Conservation (phyloP, 306 rosid genomes). For the Castanospermum australe region DNA sequence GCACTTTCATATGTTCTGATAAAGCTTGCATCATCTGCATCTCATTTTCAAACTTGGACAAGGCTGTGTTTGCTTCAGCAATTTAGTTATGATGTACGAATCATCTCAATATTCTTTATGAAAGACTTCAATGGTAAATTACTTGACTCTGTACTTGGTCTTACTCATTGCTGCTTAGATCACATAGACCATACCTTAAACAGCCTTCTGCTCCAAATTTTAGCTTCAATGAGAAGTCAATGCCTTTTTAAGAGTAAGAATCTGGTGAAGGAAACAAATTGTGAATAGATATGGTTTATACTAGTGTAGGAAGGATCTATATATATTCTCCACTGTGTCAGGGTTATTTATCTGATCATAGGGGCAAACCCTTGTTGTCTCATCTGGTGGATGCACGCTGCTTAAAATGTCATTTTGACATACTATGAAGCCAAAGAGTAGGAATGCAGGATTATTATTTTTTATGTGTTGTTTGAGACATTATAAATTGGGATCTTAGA, state of each 20-base stretch:
- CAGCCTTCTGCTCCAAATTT: neutral
- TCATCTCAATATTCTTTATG: constrained; percentile 18
- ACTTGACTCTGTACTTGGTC: neutral
- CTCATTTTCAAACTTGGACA: constrained; percentile 4
- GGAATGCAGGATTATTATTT: neutral
- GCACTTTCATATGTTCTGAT: constrained; percentile 1
- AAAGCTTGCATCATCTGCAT: constrained; percentile 9
- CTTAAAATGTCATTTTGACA: constrained; percentile 8
- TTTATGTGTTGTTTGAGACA: neutral
- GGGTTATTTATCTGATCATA: neutral
- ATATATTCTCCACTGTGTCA: neutral
- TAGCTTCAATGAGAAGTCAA: constrained; percentile 7
- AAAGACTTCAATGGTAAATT: neutral
- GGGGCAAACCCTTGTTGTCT: neutral
- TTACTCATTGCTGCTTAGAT: neutral
- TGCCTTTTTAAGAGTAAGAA: neutral
- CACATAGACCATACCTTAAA: neutral
- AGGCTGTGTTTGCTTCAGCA: neutral
- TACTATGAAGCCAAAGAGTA: neutral
- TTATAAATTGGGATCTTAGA: neutral
- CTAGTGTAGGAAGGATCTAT: neutral
- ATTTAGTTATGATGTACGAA: constrained; percentile 2
- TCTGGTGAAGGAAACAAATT: neutral
- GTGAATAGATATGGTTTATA: neutral
- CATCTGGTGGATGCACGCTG: neutral